Base-by-base conservation (phyloP, 2,329 filamentous ascomycete genomes). In the Clonostachys sp. region DNA sequence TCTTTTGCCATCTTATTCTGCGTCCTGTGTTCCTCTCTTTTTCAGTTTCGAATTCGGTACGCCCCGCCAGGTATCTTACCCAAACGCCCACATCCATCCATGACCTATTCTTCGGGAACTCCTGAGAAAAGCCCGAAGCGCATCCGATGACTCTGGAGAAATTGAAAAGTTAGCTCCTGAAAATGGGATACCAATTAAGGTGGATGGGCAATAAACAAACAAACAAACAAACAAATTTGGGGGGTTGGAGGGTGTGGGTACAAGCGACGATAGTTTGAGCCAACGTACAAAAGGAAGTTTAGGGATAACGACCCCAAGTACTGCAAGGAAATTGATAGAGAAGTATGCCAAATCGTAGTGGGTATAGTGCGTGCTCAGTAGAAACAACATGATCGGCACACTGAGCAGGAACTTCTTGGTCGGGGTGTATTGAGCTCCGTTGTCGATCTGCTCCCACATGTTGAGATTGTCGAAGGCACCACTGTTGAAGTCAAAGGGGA, bases 371-470 rank as follows among this genome's bases (percentile, higher is more conserved):
- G 94, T 99, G 79, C 92, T 97, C 60, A 97, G 77, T 48, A 99
- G 80, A 68, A 99, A 99, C 53, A 99, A 80, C 54, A 91, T 80
- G 59, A 99, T 95, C 38, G 94, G 94, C 34, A 97, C 92, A 61
- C 87, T 90, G 58, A 97, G 84, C 50, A 99, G 77, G 63, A 99
- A 99, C 71, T 99, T 99, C 78, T 99, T 99, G 55, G 94, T 89
- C 5, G 94, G 94, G 1, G 94, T 99, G 74, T 97, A 99, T 68
- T 99, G 94, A 59, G 94, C 94, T 42, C 94, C 94, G 61, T 97
- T 95, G 75, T 99, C 94, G 67, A 99, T 99, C 73, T 99, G 94
- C 75, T 99, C 94, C 94, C 94, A 99, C 94, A 99, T 97, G 74
- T 97, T 99, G 63, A 99, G 80, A 69, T 99, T 97, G 77, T 99